phyloP scores from a whole-genome alignment of 1,284 basidiomycete species.

The Tetrapyrgos nigripes region DNA sequence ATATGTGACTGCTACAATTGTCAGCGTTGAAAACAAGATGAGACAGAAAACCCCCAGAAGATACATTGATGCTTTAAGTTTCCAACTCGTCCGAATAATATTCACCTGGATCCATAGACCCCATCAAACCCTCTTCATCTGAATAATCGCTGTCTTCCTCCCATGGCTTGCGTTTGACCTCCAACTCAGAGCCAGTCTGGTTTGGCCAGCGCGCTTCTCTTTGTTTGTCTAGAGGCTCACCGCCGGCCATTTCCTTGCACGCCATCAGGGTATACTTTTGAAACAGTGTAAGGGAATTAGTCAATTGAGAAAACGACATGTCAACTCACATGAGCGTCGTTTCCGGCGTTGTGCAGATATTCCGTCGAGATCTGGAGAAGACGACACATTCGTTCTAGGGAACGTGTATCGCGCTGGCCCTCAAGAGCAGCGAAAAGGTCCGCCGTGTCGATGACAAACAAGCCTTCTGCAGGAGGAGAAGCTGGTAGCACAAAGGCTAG shows the following conservation, averaged over 20 bases:
- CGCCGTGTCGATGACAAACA: slow-evolving; percentile 76
- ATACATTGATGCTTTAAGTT: no score
- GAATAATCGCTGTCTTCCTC: slow-evolving; percentile 65
- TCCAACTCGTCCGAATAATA: not conserved
- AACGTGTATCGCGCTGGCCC: slow-evolving; percentile 52
- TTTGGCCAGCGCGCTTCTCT: slow-evolving; percentile 79
- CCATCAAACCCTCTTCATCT: slow-evolving; percentile 55
- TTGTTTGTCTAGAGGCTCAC: slow-evolving; percentile 60
- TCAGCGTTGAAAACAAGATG: no score
- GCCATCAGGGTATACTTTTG: slow-evolving; percentile 72
- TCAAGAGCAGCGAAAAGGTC: slow-evolving; percentile 74
- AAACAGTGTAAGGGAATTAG: slow-evolving; percentile 1
- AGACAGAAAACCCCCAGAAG: no score
- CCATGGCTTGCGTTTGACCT: slow-evolving; percentile 59
- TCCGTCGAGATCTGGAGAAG: slow-evolving; percentile 63
- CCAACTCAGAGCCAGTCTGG: slow-evolving; percentile 52
- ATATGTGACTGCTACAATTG: no score
- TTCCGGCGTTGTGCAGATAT: slow-evolving; percentile 83
- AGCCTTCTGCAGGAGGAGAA: slow-evolving; percentile 54
- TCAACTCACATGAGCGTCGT: slow-evolving; percentile 80
- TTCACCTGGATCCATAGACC: no score
- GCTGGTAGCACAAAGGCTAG: slow-evolving; percentile 62
- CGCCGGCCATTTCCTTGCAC: slow-evolving; percentile 45
- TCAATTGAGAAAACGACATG: slow-evolving; percentile 1
- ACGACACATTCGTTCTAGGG: slow-evolving; percentile 63